Percentiles rank a stretch among this genome's conserved stretches.
These are phyloP conservation scores for Syzygium grande DNA, from an alignment of 345 rosid species.

Conservation along the genomic window DNA sequence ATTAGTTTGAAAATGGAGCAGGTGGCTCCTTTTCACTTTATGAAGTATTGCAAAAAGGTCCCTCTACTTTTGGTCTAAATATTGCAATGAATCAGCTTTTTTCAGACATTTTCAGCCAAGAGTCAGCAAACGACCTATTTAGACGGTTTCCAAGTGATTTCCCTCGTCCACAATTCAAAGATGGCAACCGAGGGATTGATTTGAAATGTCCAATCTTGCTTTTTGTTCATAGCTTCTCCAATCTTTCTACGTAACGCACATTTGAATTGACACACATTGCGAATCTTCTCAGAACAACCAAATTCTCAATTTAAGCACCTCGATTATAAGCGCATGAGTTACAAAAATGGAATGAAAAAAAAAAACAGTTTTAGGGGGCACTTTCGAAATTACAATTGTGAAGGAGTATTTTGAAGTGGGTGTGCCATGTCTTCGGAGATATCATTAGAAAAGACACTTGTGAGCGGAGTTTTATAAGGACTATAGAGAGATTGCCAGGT, in stretches of 20 bases:
- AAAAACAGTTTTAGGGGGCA: accelerated
- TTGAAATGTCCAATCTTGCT: neutral
- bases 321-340: neutral
- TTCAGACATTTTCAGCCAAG: neutral
- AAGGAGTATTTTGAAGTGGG: neutral
- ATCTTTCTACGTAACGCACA: neutral
- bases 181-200: neutral
- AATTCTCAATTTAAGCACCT: neutral
- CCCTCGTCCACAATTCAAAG: neutral
- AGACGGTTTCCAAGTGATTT: neutral
- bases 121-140: neutral
- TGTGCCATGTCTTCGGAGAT: neutral
- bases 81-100: neutral
- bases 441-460: neutral
- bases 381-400: too few species aligned
- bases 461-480: neutral
- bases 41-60: neutral
- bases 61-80: too few species aligned
- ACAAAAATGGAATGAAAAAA: neutral
- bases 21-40: too few species aligned
- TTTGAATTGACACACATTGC: neutral
- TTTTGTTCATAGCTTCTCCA: neutral
- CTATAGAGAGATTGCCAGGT: neutral
- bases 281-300: neutral
- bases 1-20: too few species aligned